phyloP scores from a whole-genome alignment of 495 filamentous ascomycete genomes.

The Penicillium mononematosum region DNA sequence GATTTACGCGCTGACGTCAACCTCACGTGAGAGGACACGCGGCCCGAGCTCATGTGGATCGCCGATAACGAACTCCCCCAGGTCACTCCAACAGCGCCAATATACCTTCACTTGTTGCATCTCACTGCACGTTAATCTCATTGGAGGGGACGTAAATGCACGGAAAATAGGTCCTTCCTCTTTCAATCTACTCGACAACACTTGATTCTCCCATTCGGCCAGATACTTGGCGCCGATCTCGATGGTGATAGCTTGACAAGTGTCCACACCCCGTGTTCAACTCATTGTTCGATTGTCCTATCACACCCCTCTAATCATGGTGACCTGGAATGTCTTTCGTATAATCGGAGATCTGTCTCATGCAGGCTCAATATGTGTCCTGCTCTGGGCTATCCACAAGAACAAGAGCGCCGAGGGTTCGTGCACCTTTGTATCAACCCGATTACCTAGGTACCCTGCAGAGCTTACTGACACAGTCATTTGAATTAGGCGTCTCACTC shows the following conservation, averaged over 20 bases:
- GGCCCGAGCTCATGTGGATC: conserved; percentile 17
- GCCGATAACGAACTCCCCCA: conserved; percentile 12
- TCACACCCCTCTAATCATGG: conserved; percentile 22
- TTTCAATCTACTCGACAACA: background rate
- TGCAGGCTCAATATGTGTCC: conserved; percentile 77
- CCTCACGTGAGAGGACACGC: conserved; percentile 30
- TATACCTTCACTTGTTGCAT: background rate
- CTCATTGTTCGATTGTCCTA: background rate
- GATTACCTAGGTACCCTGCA: background rate
- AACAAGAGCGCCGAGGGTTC: conserved; percentile 86
- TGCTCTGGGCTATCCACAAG: conserved; percentile 87
- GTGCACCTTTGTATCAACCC: conserved; percentile 9
- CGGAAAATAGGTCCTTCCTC: background rate
- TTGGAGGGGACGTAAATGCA: background rate
- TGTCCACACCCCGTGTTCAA: background rate
- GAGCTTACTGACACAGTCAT: conserved; percentile 16
- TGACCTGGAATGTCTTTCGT: conserved; percentile 66
- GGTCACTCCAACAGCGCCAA: conserved; percentile 12
- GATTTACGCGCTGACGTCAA: conserved; percentile 21
- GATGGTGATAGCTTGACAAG: conserved; percentile 7
- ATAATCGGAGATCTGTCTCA: conserved; percentile 81
- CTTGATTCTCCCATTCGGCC: background rate
- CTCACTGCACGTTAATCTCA: background rate
- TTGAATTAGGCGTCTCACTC: conserved; percentile 73
- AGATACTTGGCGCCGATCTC: background rate